Conservation (phyloP, 1,284 basidiomycete genomes). For the Sutorius eximius region DNA sequence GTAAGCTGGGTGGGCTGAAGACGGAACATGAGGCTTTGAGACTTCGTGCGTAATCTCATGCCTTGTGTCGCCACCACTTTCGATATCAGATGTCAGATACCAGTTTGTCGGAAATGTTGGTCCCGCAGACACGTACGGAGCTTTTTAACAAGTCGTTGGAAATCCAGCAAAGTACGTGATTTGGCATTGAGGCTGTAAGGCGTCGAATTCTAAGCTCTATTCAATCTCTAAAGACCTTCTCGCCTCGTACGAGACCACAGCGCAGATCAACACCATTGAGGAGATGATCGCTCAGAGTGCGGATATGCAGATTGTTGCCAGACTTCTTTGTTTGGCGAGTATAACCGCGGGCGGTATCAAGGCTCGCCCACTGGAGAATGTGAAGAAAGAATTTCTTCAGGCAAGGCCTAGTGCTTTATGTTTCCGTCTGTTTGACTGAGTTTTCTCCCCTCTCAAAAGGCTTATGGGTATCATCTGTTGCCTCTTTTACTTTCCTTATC, state of each 20-base stretch:
- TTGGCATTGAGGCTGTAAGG: not conserved
- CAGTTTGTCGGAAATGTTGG: conserved; percentile 87
- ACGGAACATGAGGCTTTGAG: conserved; percentile 87
- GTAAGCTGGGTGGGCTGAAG: conserved; percentile 89
- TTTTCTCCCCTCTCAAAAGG: conserved; percentile 43
- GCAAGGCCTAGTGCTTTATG: conserved; percentile 39
- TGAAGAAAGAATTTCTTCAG: conserved; percentile 92
- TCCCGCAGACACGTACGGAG: conserved; percentile 83
- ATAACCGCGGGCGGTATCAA: conserved; percentile 87
- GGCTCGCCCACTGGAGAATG: conserved; percentile 79
- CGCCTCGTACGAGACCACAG: conserved; percentile 80
- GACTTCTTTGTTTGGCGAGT: conserved; percentile 85
- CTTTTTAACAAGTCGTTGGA: conserved; percentile 91
- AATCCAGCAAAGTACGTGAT: conserved; percentile 86
- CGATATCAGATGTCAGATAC: conserved; percentile 64
- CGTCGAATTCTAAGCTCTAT: conserved; percentile 11
- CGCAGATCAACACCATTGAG: conserved; percentile 81
- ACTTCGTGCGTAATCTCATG: conserved; percentile 63
- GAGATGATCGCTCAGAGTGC: conserved; percentile 84
- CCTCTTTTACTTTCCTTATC: conserved; percentile 83
- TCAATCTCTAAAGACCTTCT: conserved; percentile 67
- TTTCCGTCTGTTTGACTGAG: conserved; percentile 8
- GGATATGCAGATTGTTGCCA: conserved; percentile 73
- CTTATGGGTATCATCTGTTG: conserved; percentile 90
- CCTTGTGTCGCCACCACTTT: conserved; percentile 5